These are phyloP conservation scores for Lobulomyces angularis DNA, from an alignment of 192 early-diverging fungal species.

Conservation along the genomic window DNA sequence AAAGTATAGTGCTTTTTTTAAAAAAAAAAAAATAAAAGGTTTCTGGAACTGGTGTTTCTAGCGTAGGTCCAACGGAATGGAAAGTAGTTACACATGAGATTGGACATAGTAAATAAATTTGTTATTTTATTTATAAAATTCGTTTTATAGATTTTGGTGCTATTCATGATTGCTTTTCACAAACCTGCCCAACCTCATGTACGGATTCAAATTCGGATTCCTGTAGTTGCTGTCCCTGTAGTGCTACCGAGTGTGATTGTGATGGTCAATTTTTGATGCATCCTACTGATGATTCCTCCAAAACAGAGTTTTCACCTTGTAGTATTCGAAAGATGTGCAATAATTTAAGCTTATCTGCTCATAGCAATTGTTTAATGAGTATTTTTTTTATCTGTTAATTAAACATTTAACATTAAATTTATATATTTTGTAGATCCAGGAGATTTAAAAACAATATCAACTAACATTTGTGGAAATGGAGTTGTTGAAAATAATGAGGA, in stretches of 20 bases:
- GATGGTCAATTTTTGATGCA: slow-evolving; percentile 32
- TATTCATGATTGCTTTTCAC: slow-evolving; percentile 69
- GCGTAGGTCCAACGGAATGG: slow-evolving; percentile 77
- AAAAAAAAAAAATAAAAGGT: too few species aligned
- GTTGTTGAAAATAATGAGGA: slow-evolving; percentile 74
- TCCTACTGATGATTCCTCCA: slow-evolving; percentile 30
- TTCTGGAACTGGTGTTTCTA: slow-evolving; percentile 74
- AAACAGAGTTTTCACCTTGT: slow-evolving; percentile 27
- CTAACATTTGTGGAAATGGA: slow-evolving; percentile 87
- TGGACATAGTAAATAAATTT: slow-evolving; percentile 62
- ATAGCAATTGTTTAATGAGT: not conserved
- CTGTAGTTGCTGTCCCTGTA: slow-evolving; percentile 66
- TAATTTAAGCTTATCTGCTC: not conserved
- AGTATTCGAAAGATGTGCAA: too few species aligned
- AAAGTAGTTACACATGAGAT: slow-evolving; percentile 92
- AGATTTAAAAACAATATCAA: slow-evolving; percentile 13
- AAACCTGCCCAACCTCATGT: slow-evolving; percentile 36
- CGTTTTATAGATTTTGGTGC: slow-evolving; percentile 44
- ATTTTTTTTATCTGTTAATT: slow-evolving; percentile 11
- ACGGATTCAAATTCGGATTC: slow-evolving; percentile 1
- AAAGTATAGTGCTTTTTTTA: too few species aligned
- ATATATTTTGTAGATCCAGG: slow-evolving; percentile 17
- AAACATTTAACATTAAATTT: too few species aligned
- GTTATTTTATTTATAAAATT: not conserved
- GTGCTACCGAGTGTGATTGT: slow-evolving; percentile 35